These are phyloP conservation scores for Logfia minima DNA, from an alignment of 129 eudicot species.

Conservation along the genomic window DNA sequence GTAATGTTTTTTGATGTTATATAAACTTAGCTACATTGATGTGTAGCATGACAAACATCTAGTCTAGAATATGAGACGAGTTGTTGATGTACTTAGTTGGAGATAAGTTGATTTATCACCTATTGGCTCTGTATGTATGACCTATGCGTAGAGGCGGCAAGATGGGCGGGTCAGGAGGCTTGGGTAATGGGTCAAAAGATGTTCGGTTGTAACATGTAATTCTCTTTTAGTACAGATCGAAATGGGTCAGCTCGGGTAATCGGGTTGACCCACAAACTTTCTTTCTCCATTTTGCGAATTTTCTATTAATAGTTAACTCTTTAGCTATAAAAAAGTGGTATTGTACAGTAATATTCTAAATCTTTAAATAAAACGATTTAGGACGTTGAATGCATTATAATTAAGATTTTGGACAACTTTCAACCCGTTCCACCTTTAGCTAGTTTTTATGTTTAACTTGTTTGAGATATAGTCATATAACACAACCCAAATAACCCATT, in stretches of 20 bases:
- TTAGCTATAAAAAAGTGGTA: background rate
- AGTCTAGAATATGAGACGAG: conserved; percentile 4
- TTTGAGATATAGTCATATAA: background rate
- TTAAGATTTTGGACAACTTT: background rate
- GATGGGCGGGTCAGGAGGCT: background rate
- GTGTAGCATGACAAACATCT: background rate
- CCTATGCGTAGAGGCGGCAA: background rate
- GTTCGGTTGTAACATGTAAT: background rate
- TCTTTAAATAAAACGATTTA: background rate
- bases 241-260: too few species aligned
- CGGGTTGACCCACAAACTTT: background rate
- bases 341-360: background rate
- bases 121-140: background rate
- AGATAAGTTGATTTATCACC: background rate
- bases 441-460: background rate
- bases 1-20: background rate
- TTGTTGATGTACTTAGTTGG: background rate
- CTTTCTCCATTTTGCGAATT: background rate
- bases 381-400: background rate
- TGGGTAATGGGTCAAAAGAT: background rate
- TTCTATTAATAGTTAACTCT: background rate
- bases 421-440: background rate
- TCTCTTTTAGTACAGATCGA: background rate
- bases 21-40: conserved; percentile 13
- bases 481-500: background rate